phyloP scores from a whole-genome alignment of 305 asterid genomes.

The Solanum chacoense region DNA sequence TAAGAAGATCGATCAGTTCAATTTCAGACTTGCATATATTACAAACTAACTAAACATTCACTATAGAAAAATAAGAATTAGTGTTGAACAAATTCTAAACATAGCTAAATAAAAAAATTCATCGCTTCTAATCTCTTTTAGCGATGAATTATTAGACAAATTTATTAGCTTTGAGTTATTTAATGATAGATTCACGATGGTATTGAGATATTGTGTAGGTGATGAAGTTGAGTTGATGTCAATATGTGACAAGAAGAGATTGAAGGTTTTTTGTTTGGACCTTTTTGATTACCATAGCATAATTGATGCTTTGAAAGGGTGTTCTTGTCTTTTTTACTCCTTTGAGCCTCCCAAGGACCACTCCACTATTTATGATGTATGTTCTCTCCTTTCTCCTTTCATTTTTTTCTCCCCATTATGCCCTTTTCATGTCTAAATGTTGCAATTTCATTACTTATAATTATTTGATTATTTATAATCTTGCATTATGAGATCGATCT shows the following conservation, averaged over 20 bases:
- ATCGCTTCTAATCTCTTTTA: background rate
- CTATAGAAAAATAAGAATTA: no score
- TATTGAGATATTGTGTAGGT: background rate
- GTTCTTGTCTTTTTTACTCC: conserved; percentile 65
- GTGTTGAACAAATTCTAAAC: no score
- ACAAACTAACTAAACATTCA: background rate
- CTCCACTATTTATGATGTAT: conserved; percentile 41
- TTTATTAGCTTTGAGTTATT: background rate
- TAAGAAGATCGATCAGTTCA: background rate
- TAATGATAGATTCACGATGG: background rate
- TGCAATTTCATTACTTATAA: background rate
- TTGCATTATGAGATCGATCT: background rate
- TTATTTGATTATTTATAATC: background rate
- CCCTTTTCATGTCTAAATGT: background rate
- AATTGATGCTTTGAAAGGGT: conserved; percentile 64
- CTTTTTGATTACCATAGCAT: conserved; percentile 84
- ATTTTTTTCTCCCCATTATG: background rate
- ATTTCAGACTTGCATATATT: background rate
- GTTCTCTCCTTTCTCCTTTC: background rate
- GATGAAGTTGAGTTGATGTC: background rate
- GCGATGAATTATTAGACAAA: background rate
- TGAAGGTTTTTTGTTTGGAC: conserved; percentile 47
- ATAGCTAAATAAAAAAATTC: background rate
- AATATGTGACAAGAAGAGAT: conserved; percentile 15
- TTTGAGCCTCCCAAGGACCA: conserved; percentile 66